phyloP scores from a whole-genome alignment of 352 stramenopile species.

The Phytophthora tentaculata region DNA sequence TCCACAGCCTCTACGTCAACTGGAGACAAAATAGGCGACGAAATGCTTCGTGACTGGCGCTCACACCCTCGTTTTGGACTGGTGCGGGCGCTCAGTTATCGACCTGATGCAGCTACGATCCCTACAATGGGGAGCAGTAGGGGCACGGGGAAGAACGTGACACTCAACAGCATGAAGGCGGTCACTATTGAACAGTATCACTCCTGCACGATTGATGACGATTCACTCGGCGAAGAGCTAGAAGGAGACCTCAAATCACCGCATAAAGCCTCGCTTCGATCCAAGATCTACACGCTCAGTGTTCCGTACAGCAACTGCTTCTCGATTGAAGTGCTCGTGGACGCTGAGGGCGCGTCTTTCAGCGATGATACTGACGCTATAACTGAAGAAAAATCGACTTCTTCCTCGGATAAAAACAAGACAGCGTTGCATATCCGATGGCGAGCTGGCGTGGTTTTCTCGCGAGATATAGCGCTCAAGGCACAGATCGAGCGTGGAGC shows the following conservation, averaged over 20 bases:
- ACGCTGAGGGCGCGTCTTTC: constrained; percentile 42
- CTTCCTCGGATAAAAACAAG: neutral
- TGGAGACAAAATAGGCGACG: constrained; percentile 11
- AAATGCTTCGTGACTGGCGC: constrained; percentile 58
- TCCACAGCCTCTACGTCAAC: constrained; percentile 3
- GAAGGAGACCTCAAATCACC: constrained; percentile 22
- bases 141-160: neutral
- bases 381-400: neutral
- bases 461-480: constrained; percentile 36
- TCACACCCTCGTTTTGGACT: constrained; percentile 57
- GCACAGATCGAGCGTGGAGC: constrained; percentile 38
- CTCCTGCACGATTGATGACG: constrained; percentile 46
- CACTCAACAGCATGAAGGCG: constrained; percentile 37
- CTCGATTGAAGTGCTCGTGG: constrained; percentile 63
- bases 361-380: constrained; percentile 1
- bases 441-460: constrained; percentile 39
- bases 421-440: constrained; percentile 31
- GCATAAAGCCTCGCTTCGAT: constrained; percentile 51
- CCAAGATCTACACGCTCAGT: constrained; percentile 71
- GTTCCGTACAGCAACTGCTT: constrained; percentile 73
- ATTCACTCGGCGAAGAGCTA: constrained; percentile 12
- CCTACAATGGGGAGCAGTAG: constrained; percentile 11
- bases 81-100: constrained; percentile 59
- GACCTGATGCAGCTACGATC: constrained; percentile 29
- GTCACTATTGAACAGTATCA: constrained; percentile 69